Evolutionary conservation across 768 basidiomycete species (phyloP).

Genomic region (Suillus weaverae): DNA sequence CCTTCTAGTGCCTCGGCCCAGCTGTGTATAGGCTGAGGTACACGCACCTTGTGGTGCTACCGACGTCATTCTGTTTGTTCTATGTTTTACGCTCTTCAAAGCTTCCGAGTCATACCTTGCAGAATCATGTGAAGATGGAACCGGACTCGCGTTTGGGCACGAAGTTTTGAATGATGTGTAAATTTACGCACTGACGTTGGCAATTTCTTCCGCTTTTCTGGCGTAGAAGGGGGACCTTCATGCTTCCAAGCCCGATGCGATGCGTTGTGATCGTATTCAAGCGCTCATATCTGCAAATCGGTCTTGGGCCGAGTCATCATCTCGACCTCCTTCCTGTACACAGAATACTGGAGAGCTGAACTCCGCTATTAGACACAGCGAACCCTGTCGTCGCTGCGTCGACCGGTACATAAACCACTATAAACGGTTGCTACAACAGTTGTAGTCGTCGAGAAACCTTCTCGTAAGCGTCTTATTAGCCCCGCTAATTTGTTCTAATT

Average conservation of each 20-base stretch:
- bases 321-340: slow-evolving; percentile 2
- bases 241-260: neutral
- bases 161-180: neutral
- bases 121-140: too few species aligned
- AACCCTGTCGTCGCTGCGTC: slow-evolving; percentile 2
- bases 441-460: neutral
- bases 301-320: neutral
- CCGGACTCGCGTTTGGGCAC: neutral
- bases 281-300: slow-evolving; percentile 5
- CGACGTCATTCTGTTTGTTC: neutral
- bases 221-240: neutral
- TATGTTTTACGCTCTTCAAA: neutral
- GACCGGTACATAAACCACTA: neutral
- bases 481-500: neutral
- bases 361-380: neutral
- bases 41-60: neutral
- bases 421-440: neutral
- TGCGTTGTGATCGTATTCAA: neutral
- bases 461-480: slow-evolving; percentile 5
- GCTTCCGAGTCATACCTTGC: neutral
- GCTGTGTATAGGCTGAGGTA: neutral
- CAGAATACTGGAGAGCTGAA: neutral
- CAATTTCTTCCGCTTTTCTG: neutral
- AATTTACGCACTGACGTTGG: neutral
- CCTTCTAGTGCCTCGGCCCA: neutral